Percentiles rank a stretch among this genome's conserved stretches.
Conservation (phyloP, 192 early-diverging fungal species). For the Gryganskiella cystojenkinii region DNA sequence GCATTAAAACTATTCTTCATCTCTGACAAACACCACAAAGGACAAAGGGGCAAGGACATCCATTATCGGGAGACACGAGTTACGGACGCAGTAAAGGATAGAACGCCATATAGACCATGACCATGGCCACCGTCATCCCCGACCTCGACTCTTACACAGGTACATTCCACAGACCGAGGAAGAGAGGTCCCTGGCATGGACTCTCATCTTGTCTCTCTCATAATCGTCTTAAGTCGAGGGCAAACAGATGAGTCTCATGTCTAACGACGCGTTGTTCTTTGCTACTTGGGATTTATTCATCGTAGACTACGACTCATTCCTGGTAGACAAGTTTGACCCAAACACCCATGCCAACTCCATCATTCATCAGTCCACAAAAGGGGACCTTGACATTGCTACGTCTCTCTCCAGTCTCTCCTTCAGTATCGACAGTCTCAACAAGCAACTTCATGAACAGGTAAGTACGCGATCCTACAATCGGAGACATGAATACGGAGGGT, state of each 20-base stretch:
- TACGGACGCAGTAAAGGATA: too few relatives aligned
- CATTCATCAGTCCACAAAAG: slow-evolving; percentile 66
- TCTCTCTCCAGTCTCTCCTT: slow-evolving; percentile 74
- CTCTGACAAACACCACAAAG: background rate
- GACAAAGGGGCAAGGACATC: too few relatives aligned
- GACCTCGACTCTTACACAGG: slow-evolving; percentile 47
- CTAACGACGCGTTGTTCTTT: too few relatives aligned
- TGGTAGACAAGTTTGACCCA: slow-evolving; percentile 72
- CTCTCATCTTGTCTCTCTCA: background rate
- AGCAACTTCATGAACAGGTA: slow-evolving; percentile 80
- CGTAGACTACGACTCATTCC: slow-evolving; percentile 75
- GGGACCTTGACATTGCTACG: slow-evolving; percentile 71
- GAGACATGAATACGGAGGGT: too few relatives aligned
- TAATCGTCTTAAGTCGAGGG: background rate
- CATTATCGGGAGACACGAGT: too few relatives aligned
- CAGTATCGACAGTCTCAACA: slow-evolving; percentile 79
- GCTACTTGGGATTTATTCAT: too few relatives aligned
- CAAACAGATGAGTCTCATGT: too few relatives aligned
- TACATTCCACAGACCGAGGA: slow-evolving; percentile 7
- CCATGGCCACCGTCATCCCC: slow-evolving; percentile 25
- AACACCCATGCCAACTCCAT: slow-evolving; percentile 73
- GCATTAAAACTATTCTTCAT: background rate
- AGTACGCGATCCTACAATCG: too few relatives aligned
- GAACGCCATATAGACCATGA: too few relatives aligned
- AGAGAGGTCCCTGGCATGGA: too few relatives aligned